These are phyloP conservation scores for Tolypocladium cylindrosporum DNA, from an alignment of 2,329 filamentous ascomycete species.

Conservation along the genomic window DNA sequence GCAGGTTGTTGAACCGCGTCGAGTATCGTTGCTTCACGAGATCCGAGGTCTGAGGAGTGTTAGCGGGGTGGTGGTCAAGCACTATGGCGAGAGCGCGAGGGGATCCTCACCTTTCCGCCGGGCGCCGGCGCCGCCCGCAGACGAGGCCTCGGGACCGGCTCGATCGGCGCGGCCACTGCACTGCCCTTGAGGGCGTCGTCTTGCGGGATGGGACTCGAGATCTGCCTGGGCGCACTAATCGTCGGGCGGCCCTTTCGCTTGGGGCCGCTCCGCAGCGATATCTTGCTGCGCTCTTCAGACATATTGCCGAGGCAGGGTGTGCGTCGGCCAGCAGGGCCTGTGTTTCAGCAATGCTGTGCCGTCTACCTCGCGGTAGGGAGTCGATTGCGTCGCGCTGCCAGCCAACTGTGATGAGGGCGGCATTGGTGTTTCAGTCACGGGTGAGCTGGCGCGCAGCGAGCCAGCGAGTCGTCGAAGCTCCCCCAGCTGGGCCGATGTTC, in stretches of 20 bases:
- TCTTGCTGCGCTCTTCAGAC: slow-evolving; percentile 52
- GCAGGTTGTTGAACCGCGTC: slow-evolving; percentile 74
- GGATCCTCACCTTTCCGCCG: slow-evolving; percentile 41
- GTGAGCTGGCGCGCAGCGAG: background rate
- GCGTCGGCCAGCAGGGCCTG: background rate
- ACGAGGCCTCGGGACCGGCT: slow-evolving; percentile 26
- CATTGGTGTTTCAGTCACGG: background rate
- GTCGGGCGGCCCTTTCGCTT: slow-evolving; percentile 52
- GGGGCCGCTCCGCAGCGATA: slow-evolving; percentile 50
- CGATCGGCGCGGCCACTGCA: slow-evolving; percentile 8
- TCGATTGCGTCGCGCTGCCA: background rate
- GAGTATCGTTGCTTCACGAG: slow-evolving; percentile 93
- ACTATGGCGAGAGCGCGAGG: background rate
- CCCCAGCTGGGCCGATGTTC: slow-evolving; percentile 10
- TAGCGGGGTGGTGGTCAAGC: slow-evolving; percentile 6
- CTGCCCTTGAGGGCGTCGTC: slow-evolving; percentile 27
- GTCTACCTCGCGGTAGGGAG: background rate
- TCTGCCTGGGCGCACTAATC: slow-evolving; percentile 54
- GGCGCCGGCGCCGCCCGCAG: slow-evolving; percentile 38
- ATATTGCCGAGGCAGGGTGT: slow-evolving; percentile 26
- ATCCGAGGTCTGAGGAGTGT: slow-evolving; percentile 51
- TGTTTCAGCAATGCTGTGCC: background rate
- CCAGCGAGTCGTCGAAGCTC: background rate
- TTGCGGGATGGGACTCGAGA: slow-evolving; percentile 49
- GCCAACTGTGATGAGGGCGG: background rate